phyloP scores from a whole-genome alignment of 202 grass and related monocot genomes.

The Panicum hallii region DNA sequence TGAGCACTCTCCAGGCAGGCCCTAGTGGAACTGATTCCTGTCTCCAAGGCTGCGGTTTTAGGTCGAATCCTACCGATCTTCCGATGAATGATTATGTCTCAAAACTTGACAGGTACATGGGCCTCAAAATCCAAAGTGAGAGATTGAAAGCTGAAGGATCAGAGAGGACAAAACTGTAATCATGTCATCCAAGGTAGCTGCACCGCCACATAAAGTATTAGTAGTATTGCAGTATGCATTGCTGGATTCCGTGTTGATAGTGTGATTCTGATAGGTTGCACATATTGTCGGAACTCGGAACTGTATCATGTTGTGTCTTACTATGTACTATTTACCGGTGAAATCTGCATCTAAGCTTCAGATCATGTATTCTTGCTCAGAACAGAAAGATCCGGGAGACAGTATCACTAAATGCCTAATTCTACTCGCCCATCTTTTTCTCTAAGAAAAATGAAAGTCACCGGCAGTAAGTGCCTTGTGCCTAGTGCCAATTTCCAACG shows the following conservation, averaged over 20 bases:
- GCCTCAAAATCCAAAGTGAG: conserved; percentile 67
- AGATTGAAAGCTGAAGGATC: conserved; percentile 44
- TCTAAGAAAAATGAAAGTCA: not conserved
- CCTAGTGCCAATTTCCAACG: conserved; percentile 19
- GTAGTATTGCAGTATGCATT: conserved; percentile 20
- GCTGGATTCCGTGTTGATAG: not conserved
- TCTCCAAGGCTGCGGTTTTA: conserved; percentile 34
- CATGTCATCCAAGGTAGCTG: not conserved
- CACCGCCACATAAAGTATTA: not conserved
- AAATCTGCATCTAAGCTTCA: not conserved
- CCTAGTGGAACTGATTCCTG: conserved; percentile 28
- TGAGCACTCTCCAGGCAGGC: conserved; percentile 19
- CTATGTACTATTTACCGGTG: not conserved
- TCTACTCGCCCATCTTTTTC: not conserved
- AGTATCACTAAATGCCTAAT: not conserved
- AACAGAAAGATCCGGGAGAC: conserved; percentile 5
- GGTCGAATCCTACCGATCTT: conserved; percentile 47
- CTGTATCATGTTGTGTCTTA: not conserved
- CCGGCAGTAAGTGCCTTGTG: not conserved
- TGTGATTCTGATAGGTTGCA: conserved; percentile 12
- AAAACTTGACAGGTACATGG: conserved; percentile 77
- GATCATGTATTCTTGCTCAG: not conserved
- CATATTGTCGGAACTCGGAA: conserved; percentile 14
- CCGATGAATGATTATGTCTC: conserved; percentile 42
- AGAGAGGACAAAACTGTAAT: conserved; percentile 23